Evolutionary conservation across 1,284 basidiomycete species (phyloP), one percentile per base, ranked within the genome.

Genomic region (Sutorius eximius): DNA sequence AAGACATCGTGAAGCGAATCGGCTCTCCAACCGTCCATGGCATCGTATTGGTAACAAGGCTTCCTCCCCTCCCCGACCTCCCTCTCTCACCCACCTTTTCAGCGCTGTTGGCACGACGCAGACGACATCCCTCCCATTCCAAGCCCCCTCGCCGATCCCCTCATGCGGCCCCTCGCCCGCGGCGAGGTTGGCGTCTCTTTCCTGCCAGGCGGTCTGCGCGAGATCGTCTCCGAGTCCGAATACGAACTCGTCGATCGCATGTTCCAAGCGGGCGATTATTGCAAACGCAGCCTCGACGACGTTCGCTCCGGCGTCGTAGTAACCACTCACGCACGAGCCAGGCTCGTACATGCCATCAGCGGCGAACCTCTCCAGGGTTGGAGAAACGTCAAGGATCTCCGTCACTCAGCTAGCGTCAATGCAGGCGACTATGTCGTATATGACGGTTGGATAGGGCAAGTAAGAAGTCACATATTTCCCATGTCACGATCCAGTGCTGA

Each of bases 361-460:
- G 78, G 78, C 16, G 79, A 83, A 58, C 67, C 74, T 24, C 64
- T 93, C 29, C 75, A 80, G 2, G 83, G 80, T 6, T 92, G 87
- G 86, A 82, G 83, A 60, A 78, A 80, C 8, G 69, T 80, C 49
- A 74, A 78, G 29, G 82, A 89, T 51, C 68, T 95, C n/a, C 77
- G 82, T 59, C 78, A 77, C 36, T 77, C 80, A 24, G 71, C 75
- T 27, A 81, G 86, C 27, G 79, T 86, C 29, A 86, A 90, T 58
- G 79, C 89, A 40, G 89, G 91, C 7, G 92, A 95, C 70, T 91
- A 87, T 74, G 90, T 95, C 51, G 76, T 87, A 6, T 84, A 83
- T 66, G 82, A 89, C 58, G 85, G 94, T 67, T 98, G 95, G 95
- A 77, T 97, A 63, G 94, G 94, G 49, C 89, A 94, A 81, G 88